Evolutionary conservation across 768 basidiomycete genomes (phyloP).

Genomic region (Trametes villosa): DNA sequence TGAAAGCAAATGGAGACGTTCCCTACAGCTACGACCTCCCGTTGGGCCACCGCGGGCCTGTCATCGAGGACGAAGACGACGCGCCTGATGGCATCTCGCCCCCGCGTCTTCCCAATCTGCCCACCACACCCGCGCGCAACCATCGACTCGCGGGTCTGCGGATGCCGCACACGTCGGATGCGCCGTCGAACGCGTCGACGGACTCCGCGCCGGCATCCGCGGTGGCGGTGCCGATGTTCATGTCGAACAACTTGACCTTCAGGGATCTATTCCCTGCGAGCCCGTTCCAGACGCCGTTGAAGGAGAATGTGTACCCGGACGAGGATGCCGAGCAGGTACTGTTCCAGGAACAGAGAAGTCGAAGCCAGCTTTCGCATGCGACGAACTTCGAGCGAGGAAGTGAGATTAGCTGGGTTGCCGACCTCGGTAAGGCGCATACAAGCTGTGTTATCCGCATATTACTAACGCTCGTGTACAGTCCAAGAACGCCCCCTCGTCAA

Average conservation of each 20-base stretch:
- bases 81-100: constrained; percentile 40
- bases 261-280: constrained; percentile 67
- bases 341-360: constrained; percentile 32
- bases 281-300: constrained; percentile 73
- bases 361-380: constrained; percentile 28
- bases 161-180: constrained; percentile 55
- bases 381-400: constrained; percentile 41
- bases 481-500: constrained; percentile 68
- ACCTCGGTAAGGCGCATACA: constrained; percentile 72
- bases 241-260: constrained; percentile 50
- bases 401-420: constrained; percentile 78
- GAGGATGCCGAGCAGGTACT: constrained; percentile 70
- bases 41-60: constrained; percentile 57
- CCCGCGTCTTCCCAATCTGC: constrained; percentile 42
- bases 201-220: constrained; percentile 47
- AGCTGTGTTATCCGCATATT: constrained; percentile 23
- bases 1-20: constrained; percentile 9
- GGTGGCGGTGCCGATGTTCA: constrained; percentile 55
- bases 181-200: constrained; percentile 50
- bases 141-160: constrained; percentile 39
- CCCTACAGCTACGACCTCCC: constrained; percentile 36
- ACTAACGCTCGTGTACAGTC: constrained; percentile 41
- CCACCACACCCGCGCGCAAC: constrained; percentile 48
- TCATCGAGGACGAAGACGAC: constrained; percentile 75
- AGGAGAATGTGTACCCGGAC: constrained; percentile 63